Base-by-base conservation (phyloP, 2,329 filamentous ascomycete species). In the Biscogniauxia mediterranea region DNA sequence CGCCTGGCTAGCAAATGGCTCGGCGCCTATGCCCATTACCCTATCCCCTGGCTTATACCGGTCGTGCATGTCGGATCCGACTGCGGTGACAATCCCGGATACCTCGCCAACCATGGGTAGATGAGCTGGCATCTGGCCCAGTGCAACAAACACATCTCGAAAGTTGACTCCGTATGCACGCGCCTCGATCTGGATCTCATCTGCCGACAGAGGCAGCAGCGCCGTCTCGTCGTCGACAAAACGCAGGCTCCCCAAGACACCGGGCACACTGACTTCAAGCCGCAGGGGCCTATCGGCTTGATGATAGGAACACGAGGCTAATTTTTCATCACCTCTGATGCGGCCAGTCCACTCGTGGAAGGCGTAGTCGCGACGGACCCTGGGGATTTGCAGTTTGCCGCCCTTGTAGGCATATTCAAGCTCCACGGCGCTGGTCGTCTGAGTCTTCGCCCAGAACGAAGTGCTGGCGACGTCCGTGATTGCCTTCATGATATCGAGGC, bases 111-210 rank as follows among this genome's bases (percentile, higher is more conserved):
- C 57, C 62, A 64, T 64, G 2, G 55, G 60, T 9, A 51, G 25
- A 9, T 54, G 52, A 3, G 60, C 25, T 9, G 50, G 50, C 55
- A 61, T 61, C 49, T 61, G 64, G 6, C 64, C 64, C 4, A 66
- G 52, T 28, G 64, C 56, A 5, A 65, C 55, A 54, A 59, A 62
- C 19, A 66, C 63, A 52, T 66, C 64, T 26, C 63, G 65, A 61
- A 64, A 64, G 20, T 62, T 65, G 13, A 66, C 52, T 9, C 63
- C 63, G 17, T 60, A 54, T 4, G 64, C 64, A 32, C 52, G 56
- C 6, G 66, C 60, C 23, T 65, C 53, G 20, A 73, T 49, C 55
- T 71, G 53, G 25, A 73, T 61, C 52, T 71, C 61, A 15, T 61
- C 57, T 6, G 60, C 60, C 11, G 59, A 56, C 5, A 62, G 20